Conservation (phyloP, 1,139 yeast species). For the Hemisphaericaspora lyxosophila region DNA sequence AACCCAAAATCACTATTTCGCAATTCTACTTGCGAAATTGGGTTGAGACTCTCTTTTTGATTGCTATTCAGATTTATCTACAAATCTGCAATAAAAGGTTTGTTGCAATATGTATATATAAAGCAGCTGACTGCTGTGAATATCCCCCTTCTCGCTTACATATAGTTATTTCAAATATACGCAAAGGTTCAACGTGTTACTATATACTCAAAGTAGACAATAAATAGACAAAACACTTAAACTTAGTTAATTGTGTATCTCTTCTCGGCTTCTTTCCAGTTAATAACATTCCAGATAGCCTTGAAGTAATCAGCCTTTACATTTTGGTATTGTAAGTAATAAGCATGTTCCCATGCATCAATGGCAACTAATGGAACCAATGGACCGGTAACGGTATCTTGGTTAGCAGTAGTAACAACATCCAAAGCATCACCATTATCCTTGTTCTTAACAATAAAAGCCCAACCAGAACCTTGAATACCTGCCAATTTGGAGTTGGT, state of each 20-base stretch:
- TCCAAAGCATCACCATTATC: constrained; percentile 41
- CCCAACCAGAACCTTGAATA: constrained; percentile 53
- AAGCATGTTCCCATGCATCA: constrained; percentile 55
- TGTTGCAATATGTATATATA: too few relatives aligned
- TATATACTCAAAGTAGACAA: too few relatives aligned
- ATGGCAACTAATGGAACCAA: constrained; percentile 45
- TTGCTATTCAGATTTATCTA: too few relatives aligned
- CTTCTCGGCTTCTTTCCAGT: constrained; percentile 49
- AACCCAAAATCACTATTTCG: too few relatives aligned
- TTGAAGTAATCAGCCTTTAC: constrained; percentile 48
- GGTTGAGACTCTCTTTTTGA: too few relatives aligned
- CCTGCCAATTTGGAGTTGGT: constrained; percentile 44
- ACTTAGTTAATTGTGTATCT: constrained; percentile 19
- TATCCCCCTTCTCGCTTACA: too few relatives aligned
- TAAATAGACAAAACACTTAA: background rate
- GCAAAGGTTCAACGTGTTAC: too few relatives aligned
- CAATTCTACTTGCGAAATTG: too few relatives aligned
- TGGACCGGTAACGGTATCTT: constrained; percentile 45
- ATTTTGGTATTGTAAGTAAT: constrained; percentile 50
- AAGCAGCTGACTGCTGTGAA: too few relatives aligned
- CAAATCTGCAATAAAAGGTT: too few relatives aligned
- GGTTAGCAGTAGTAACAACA: constrained; percentile 44
- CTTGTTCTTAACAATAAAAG: constrained; percentile 44
- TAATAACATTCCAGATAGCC: constrained; percentile 50
- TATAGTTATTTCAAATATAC: too few relatives aligned